A percentile compares a stretch with the other conserved stretches of the same genome.
phyloP scores from a whole-genome alignment of 2,329 filamentous ascomycete genomes.

The Colletotrichum sp. region DNA sequence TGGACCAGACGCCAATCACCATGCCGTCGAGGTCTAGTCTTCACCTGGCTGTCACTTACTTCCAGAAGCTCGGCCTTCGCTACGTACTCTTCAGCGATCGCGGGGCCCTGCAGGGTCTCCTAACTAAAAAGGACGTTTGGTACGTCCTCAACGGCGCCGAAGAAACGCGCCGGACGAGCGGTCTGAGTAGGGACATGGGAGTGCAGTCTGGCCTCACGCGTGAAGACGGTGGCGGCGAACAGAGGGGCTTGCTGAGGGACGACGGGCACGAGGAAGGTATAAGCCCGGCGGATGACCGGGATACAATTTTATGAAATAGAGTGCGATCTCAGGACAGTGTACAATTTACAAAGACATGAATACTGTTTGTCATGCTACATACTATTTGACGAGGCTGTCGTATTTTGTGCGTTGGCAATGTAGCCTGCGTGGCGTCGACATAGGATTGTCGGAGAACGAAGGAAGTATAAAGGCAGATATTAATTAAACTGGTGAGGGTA shows the following conservation, averaged over 20 bases:
- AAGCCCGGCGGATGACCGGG: slow-evolving; percentile 23
- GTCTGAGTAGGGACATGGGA: slow-evolving; percentile 26
- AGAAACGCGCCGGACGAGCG: slow-evolving; percentile 55
- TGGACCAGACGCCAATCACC: slow-evolving; percentile 98
- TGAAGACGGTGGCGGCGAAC: slow-evolving; percentile 44
- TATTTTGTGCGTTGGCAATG: neutral
- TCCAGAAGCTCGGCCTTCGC: slow-evolving; percentile 89
- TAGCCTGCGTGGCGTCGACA: neutral
- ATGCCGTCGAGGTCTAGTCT: slow-evolving; percentile 78
- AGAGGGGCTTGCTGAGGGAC: slow-evolving; percentile 45
- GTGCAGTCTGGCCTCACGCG: slow-evolving; percentile 40
- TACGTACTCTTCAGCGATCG: slow-evolving; percentile 89
- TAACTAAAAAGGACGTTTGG: slow-evolving; percentile 99
- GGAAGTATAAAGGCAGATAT: neutral
- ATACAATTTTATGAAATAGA: slow-evolving; percentile 20
- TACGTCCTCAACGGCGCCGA: slow-evolving; percentile 84
- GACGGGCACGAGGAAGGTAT: slow-evolving; percentile 37
- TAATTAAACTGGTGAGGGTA: neutral
- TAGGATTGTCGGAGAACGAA: neutral
- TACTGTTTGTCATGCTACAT: neutral
- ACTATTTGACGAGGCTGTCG: neutral
- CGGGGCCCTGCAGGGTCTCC: slow-evolving; percentile 79
- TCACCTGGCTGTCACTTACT: slow-evolving; percentile 88
- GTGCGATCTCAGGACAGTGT: neutral
- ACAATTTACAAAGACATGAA: neutral